Base-by-base conservation (phyloP, 805 yeast genomes). In the Brettanomyces custersianus region DNA sequence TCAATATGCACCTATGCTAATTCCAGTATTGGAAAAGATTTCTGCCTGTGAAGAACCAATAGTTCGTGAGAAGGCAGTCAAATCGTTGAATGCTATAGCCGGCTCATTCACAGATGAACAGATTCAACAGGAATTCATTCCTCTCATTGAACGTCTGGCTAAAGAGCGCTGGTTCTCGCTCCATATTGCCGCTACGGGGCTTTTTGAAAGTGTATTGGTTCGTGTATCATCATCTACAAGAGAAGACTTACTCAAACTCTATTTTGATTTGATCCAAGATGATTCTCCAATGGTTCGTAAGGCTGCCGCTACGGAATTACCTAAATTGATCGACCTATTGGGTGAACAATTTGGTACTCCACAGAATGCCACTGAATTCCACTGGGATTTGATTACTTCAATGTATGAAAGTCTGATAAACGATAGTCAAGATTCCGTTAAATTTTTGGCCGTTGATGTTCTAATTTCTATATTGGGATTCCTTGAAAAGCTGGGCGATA, bases 211-310 rank as follows among this genome's bases (percentile, higher is more conserved):
- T 20, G 79, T 81, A 22, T 65, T 82, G 29, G 62, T 66, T 27
- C 69, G 77, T 46, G 82, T 80, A 8, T 69, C 72, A 42, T 64
- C 72, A 13, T 55, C 60, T 2, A 57, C 66, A 29, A 68, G 90
- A 55, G 69, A 68, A 29, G 78, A 76, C 34, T 65, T 92, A 40
- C 67, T 87, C 43, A 67, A 70, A 28, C 60, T 80, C 30, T 90
- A 79, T 58, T 66, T 74, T 40, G 81, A 77, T 46, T 66, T 92
- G 46, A 74, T 83, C 33, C 73, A 72, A 44, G 97, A 92, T 58
- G 98, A 92, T 40, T 84, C 95, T 15, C 98, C 99, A 42, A 87
- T 92, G 96, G 97, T 92, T 16, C 78, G 95, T 60, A 79, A 96
- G 55, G 82, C 95, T 8, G 94, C 96, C 12, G 97, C 95, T 5